phyloP scores from a whole-genome alignment of 805 yeast species.

The Spathaspora boniae region DNA sequence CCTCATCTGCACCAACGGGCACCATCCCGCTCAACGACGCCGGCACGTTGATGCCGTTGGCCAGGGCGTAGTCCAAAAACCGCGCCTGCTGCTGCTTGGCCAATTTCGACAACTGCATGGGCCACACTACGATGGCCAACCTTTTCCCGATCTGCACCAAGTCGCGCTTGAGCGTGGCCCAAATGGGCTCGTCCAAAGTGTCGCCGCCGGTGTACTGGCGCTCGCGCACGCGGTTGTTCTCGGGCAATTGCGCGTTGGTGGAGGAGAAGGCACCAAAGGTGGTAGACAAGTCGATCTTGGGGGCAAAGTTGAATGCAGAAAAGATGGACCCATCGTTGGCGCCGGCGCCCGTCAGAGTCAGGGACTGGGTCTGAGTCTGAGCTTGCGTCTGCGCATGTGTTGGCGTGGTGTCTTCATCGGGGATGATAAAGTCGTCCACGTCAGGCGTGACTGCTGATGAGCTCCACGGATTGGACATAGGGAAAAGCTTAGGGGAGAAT shows the following conservation, averaged over 20 bases:
- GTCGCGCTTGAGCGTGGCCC: constrained; percentile 47
- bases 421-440: constrained; percentile 32
- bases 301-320: constrained; percentile 16
- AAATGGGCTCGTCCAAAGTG: constrained; percentile 68
- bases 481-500: not conserved
- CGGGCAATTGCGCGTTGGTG: constrained; percentile 14
- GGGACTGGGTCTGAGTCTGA: constrained; percentile 1
- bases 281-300: constrained; percentile 32
- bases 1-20: constrained; percentile 25
- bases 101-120: constrained; percentile 34
- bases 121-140: constrained; percentile 42
- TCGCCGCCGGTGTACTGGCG: constrained; percentile 65
- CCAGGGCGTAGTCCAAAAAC: constrained; percentile 31
- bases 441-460: constrained; percentile 11
- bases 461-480: constrained; percentile 4
- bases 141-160: constrained; percentile 32
- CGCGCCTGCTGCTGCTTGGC: constrained; percentile 34
- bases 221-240: constrained; percentile 33
- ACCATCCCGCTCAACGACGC: constrained; percentile 28
- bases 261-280: constrained; percentile 31
- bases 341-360: constrained; percentile 1
- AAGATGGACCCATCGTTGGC: constrained; percentile 5
- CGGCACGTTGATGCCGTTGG: constrained; percentile 35
- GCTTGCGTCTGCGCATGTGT: not conserved
- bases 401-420: constrained; percentile 29